Conservation (phyloP, 768 basidiomycete species). For the Termitomyces sp. region DNA sequence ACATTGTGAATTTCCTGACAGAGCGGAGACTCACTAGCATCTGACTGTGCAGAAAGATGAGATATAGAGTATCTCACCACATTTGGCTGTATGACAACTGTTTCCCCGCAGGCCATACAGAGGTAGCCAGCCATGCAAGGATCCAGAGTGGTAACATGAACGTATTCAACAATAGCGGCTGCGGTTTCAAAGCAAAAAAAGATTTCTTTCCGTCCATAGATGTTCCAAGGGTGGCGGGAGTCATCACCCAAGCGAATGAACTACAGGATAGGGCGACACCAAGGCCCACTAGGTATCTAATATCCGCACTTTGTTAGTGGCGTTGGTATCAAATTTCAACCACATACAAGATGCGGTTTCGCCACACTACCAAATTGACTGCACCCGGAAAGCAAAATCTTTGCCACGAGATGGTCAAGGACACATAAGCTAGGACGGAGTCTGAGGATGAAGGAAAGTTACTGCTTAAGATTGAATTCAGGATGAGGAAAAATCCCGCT, state of each 20-base stretch:
- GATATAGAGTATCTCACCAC: neutral
- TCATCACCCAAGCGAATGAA: neutral
- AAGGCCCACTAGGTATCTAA: neutral
- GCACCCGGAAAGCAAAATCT: neutral
- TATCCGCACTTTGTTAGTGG: neutral
- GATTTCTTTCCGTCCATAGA: neutral
- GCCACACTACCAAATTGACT: neutral
- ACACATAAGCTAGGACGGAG: neutral
- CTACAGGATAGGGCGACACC: neutral
- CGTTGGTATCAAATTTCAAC: neutral
- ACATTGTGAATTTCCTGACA: neutral
- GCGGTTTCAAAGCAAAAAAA: neutral
- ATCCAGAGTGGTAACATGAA: slow-evolving; percentile 5
- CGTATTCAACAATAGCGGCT: neutral
- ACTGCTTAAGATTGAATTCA: neutral
- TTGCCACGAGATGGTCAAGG: neutral
- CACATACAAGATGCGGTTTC: neutral
- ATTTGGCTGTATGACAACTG: neutral
- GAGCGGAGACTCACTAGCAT: neutral
- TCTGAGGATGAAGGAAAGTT: neutral
- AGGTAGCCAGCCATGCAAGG: slow-evolving; percentile 6
- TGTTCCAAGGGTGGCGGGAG: neutral
- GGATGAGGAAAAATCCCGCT: neutral
- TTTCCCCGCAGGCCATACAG: slow-evolving; percentile 1
- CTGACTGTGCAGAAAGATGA: neutral